phyloP scores from a whole-genome alignment of 371 early-diverging fungal species.

The Mortierella sp. region DNA sequence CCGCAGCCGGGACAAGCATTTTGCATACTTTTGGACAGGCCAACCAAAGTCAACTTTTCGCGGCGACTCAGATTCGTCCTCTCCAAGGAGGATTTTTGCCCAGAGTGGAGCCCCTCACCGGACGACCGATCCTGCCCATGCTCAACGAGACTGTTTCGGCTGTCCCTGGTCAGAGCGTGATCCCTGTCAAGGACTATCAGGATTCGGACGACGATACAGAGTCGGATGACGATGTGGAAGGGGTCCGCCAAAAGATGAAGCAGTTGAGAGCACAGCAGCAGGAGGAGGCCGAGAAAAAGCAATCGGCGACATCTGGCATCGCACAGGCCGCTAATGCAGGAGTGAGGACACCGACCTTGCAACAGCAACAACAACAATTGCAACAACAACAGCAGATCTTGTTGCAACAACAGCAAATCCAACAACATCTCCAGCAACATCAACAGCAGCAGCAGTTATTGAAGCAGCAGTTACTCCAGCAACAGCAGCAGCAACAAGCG shows the following conservation, averaged over 20 bases:
- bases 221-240: constrained; percentile 58
- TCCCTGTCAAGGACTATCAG: constrained; percentile 55
- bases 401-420: constrained; percentile 37
- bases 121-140: constrained; percentile 53
- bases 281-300: constrained; percentile 50
- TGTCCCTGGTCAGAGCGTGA: constrained; percentile 56
- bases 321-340: constrained; percentile 13
- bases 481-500: constrained; percentile 32
- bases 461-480: constrained; percentile 34
- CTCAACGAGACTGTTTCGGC: constrained; percentile 57
- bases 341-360: constrained; percentile 15
- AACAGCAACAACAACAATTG: constrained; percentile 42
- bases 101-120: constrained; percentile 45
- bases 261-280: constrained; percentile 45
- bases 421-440: constrained; percentile 44
- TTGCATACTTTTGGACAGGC: constrained; percentile 43
- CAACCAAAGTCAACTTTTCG: constrained; percentile 34
- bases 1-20: constrained; percentile 16
- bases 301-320: not conserved
- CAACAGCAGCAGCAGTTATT: constrained; percentile 36
- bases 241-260: constrained; percentile 57
- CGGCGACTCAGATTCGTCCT: constrained; percentile 42
- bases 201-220: constrained; percentile 60
- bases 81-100: constrained; percentile 57
- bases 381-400: constrained; percentile 41